Percentiles rank a stretch among this genome's conserved stretches.
phyloP scores from a whole-genome alignment of 2,329 filamentous ascomycete species.

The Juglanconis sp. region DNA sequence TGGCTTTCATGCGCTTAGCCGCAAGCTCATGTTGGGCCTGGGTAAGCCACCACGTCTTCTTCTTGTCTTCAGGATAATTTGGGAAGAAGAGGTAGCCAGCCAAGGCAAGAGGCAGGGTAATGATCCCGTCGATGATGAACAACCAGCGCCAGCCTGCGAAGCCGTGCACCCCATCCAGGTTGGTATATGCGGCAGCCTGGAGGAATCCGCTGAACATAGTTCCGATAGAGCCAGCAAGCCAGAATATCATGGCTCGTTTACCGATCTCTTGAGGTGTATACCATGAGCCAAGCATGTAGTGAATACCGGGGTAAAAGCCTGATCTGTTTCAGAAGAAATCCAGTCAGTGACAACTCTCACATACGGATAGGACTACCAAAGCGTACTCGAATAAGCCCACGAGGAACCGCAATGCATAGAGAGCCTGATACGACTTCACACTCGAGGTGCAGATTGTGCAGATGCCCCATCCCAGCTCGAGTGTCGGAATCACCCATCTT shows the following conservation, averaged over 20 bases:
- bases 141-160: conserved; percentile 48
- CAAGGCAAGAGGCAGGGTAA: conserved; percentile 49
- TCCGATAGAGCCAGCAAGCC: conserved; percentile 56
- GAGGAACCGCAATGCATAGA: conserved; percentile 19
- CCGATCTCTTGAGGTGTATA: conserved; percentile 59
- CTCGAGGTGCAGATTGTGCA: conserved; percentile 21
- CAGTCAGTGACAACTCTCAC: not conserved
- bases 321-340: not conserved
- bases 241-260: conserved; percentile 63
- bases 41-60: conserved; percentile 34
- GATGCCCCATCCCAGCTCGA: conserved; percentile 30
- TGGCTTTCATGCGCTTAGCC: conserved; percentile 29
- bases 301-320: conserved; percentile 26
- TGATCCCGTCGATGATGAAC: conserved; percentile 46
- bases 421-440: conserved; percentile 23
- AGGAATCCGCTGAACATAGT: conserved; percentile 59
- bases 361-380: conserved; percentile 5
- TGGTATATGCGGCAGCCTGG: conserved; percentile 42
- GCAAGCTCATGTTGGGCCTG: conserved; percentile 33
- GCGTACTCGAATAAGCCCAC: conserved; percentile 29
- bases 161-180: conserved; percentile 39
- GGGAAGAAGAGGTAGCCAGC: conserved; percentile 50
- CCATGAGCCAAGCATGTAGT: conserved; percentile 50
- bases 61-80: conserved; percentile 40
- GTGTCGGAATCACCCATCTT: conserved; percentile 29